phyloP scores from a whole-genome alignment of 2,329 filamentous ascomycete genomes.

The Paecilomyces dactylethromorphus region DNA sequence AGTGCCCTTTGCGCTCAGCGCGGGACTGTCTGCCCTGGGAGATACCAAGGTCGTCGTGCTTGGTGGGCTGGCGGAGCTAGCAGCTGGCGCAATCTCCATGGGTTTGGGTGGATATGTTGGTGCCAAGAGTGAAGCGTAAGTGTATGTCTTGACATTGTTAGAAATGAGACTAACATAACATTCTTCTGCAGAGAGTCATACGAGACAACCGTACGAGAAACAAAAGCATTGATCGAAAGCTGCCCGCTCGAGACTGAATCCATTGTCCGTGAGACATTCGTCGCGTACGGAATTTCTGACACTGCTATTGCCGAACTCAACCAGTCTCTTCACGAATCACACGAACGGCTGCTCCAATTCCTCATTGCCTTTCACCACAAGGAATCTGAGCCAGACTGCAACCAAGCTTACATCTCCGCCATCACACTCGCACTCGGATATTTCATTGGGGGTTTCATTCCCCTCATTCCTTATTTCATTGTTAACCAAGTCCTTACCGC shows the following conservation, averaged over 20 bases:
- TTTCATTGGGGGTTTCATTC: constrained; percentile 64
- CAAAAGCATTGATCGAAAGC: constrained; percentile 31
- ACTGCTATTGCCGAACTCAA: constrained; percentile 29
- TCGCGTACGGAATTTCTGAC: constrained; percentile 33
- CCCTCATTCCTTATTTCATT: constrained; percentile 64
- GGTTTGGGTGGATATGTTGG: constrained; percentile 66
- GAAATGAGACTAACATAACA: constrained; percentile 1
- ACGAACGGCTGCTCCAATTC: constrained; percentile 38
- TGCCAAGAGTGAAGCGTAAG: constrained; percentile 46
- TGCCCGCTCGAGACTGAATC: constrained; percentile 29
- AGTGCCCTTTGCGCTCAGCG: constrained; percentile 72
- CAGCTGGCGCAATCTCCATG: constrained; percentile 74
- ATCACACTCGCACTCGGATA: constrained; percentile 63
- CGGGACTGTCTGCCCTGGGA: constrained; percentile 58
- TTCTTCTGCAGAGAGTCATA: constrained; percentile 35
- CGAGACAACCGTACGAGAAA: constrained; percentile 38
- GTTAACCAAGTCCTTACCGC: constrained; percentile 39
- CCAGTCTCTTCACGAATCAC: constrained; percentile 28
- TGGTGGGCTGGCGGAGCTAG: constrained; percentile 67
- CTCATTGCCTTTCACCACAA: constrained; percentile 44
- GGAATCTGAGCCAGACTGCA: constrained; percentile 37
- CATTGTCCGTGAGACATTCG: constrained; percentile 37
- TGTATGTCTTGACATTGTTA: constrained; percentile 1
- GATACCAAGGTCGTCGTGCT: constrained; percentile 62
- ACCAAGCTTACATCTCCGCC: constrained; percentile 48